phyloP scores from a whole-genome alignment of 228 moss, liverwort and hornwort species.

The Sphagnum fallax region DNA sequence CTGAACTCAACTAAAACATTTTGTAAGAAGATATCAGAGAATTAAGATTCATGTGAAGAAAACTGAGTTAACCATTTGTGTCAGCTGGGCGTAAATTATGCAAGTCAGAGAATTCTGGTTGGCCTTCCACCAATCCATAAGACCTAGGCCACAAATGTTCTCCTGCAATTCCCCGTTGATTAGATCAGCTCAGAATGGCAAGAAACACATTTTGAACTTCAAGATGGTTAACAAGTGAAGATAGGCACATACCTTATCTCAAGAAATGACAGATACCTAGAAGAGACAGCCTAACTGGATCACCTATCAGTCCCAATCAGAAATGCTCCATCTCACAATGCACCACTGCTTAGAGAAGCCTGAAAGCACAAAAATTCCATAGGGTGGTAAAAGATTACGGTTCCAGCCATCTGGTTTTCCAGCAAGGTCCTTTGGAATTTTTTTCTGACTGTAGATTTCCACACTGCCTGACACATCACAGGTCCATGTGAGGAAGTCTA shows the following conservation, averaged over 20 bases:
- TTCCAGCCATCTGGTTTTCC: constrained; percentile 75
- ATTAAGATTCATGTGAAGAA: not conserved
- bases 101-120: constrained; percentile 78
- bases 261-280: constrained; percentile 1
- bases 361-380: not conserved
- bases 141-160: constrained; percentile 96
- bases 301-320: not conserved
- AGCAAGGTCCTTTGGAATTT: constrained; percentile 51
- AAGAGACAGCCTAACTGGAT: not conserved
- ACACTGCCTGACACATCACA: constrained; percentile 31
- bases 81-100: constrained; percentile 92
- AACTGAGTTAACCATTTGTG: constrained; percentile 37
- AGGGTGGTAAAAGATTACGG: constrained; percentile 38
- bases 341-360: not conserved
- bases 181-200: not conserved
- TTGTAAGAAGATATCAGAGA: not conserved
- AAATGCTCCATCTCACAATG: not conserved
- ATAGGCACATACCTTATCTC: not conserved
- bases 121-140: constrained; percentile 58
- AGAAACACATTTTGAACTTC: constrained; percentile 6
- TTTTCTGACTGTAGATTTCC: constrained; percentile 76
- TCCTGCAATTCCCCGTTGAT: constrained; percentile 39
- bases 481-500: not conserved
- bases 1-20: not conserved
- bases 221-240: not conserved